These are phyloP conservation scores for Gnaphalium uliginosum DNA, from an alignment of 129 eudicot genomes.

Conservation along the genomic window DNA sequence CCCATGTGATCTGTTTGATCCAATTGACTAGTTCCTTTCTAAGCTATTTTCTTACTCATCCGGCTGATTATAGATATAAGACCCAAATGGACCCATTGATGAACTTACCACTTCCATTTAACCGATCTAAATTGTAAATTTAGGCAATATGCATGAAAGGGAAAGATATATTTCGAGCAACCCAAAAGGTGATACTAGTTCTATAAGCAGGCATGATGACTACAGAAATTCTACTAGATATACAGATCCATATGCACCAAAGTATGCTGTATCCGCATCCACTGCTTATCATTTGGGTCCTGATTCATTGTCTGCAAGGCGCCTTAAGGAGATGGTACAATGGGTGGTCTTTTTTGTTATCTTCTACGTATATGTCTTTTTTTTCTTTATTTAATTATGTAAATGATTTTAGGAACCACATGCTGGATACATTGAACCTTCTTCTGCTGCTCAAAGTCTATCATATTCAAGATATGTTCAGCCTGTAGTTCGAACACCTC, in stretches of 20 bases:
- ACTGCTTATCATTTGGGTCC: slow-evolving; percentile 27
- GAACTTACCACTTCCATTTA: slow-evolving; percentile 2
- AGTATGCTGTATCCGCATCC: slow-evolving; percentile 24
- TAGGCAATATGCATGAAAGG: slow-evolving; percentile 39
- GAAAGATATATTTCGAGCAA: slow-evolving; percentile 33
- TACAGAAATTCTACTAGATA: slow-evolving; percentile 29
- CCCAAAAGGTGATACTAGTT: slow-evolving; percentile 18
- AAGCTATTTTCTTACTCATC: neutral
- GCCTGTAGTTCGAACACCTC: slow-evolving; percentile 23
- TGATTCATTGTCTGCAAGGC: slow-evolving; percentile 30
- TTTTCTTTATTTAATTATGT: neutral
- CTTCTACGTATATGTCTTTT: neutral
- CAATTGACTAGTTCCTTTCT: neutral
- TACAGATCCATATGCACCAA: slow-evolving; percentile 28
- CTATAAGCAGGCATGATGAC: slow-evolving; percentile 27
- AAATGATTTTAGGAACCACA: slow-evolving; percentile 45
- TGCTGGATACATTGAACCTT: slow-evolving; percentile 50
- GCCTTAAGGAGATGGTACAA: slow-evolving; percentile 40
- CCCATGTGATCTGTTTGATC: neutral
- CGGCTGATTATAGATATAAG: neutral
- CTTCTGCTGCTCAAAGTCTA: slow-evolving; percentile 24
- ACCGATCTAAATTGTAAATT: slow-evolving; percentile 15
- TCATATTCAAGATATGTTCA: slow-evolving; percentile 34
- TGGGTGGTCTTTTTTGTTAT: neutral
- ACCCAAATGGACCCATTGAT: neutral